phyloP scores from a whole-genome alignment of 257 asterid genomes.

The Penstemon davidsonii region DNA sequence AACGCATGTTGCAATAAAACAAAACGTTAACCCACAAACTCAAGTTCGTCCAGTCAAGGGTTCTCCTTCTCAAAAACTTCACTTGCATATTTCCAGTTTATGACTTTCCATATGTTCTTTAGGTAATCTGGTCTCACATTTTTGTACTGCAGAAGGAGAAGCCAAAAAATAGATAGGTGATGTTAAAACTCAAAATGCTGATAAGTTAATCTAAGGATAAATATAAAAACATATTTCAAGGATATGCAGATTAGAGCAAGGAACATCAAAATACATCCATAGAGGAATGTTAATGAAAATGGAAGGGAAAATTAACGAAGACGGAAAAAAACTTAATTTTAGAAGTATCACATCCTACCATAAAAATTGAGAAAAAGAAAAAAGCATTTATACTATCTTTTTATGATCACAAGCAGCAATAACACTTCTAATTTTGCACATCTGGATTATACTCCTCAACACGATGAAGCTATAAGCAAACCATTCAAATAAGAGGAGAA shows the following conservation, averaged over 20 bases:
- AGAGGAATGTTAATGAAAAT: background rate
- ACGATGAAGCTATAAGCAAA: background rate
- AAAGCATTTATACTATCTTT: background rate
- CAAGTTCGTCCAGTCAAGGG: slow-evolving; percentile 27
- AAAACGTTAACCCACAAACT: background rate
- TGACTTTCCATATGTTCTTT: slow-evolving; percentile 76
- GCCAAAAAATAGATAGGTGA: slow-evolving; percentile 3
- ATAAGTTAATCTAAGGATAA: background rate
- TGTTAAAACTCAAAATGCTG: slow-evolving; percentile 3
- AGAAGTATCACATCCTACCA: background rate
- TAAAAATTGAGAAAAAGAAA: background rate
- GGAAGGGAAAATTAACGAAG: background rate
- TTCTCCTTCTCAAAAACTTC: slow-evolving; percentile 59
- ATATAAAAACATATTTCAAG: background rate
- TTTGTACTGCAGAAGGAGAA: slow-evolving; percentile 59
- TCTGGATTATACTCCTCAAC: slow-evolving; percentile 1
- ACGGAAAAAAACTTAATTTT: no score
- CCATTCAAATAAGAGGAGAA: slow-evolving; percentile 1
- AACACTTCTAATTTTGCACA: background rate
- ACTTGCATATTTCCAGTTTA: slow-evolving; percentile 77
- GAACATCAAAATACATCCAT: background rate
- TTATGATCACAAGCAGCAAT: background rate
- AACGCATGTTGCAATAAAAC: background rate
- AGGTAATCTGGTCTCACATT: slow-evolving; percentile 79
- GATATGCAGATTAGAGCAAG: no score